Evolutionary conservation across 1,284 basidiomycete genomes (phyloP), one percentile per base, ranked within the genome.

Genomic region (Cryptococcus sp.): DNA sequence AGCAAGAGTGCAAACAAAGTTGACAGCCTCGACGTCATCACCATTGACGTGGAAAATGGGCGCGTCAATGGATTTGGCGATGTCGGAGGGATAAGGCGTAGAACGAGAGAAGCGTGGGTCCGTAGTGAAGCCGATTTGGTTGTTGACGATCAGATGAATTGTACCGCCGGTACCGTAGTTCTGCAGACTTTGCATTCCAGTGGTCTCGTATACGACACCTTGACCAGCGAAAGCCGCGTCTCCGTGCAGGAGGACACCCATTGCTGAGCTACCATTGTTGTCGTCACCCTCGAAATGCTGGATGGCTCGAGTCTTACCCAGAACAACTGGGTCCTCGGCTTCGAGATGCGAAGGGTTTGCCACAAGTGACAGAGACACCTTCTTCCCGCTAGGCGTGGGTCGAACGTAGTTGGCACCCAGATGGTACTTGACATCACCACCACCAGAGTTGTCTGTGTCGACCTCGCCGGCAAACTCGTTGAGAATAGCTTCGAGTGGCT

Each of bases 1-100:
- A 29, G 96, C 95, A 56, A 99, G 88, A 76, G 95, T 92, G 79
- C 92, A 96, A 51, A 99, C 95, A 74, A 94, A 99, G 74, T 91
- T 96, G 78, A 99, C 93, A 25, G 96, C 96, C 80, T 99, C 96
- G 66, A 89, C 90, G 69, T 98, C 95, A 83, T 99, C 96, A 55
- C 94, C 96, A 76, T 99, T 99, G 74, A 99, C 96, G 80, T 99
- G 96, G 88, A 99, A 97, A 80, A 99, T 98, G 60, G 96, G 96
- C 0, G 96, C 87, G 73, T 99, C 96, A 73, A 98, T 98, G 49
- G 93, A 87, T 80, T 99, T 99, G 69, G 96, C 96, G 70, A 99
- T 91, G 77, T 99, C 96, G 55, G 95, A 97, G n/a, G 90, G 90
- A 81, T 99, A 99, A 43, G 96, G 91, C 2, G 96, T 99, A 16